phyloP scores from a whole-genome alignment of 108 stramenopile species.

The Schizochytrium sp. region DNA sequence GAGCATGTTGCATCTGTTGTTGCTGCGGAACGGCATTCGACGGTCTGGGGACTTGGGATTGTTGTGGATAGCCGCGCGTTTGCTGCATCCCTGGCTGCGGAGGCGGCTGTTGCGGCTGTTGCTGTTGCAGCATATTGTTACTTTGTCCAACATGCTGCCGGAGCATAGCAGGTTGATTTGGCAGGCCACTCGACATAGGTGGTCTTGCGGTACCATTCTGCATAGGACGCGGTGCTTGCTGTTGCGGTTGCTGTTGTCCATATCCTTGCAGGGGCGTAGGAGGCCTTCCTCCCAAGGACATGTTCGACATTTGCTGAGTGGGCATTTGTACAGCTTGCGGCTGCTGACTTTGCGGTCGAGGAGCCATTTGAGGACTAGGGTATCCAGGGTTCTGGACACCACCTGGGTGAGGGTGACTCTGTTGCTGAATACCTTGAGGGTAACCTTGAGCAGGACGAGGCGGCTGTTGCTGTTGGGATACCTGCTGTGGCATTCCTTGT shows the following conservation, averaged over 20 bases:
- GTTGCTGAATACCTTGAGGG: background rate
- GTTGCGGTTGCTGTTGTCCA: background rate
- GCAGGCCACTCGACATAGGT: background rate
- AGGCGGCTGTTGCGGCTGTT: background rate
- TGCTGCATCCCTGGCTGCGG: background rate
- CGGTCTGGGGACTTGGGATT: background rate
- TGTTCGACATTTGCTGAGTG: background rate
- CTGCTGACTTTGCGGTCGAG: no score
- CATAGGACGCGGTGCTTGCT: background rate
- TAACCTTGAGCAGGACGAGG: background rate
- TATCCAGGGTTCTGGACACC: background rate
- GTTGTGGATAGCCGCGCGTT: background rate
- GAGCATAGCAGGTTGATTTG: background rate
- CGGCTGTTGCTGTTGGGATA: background rate
- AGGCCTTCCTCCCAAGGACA: background rate
- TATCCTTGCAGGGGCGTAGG: background rate
- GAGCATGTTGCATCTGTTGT: constrained; percentile 8
- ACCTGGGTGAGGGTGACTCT: background rate
- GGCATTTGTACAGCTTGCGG: background rate
- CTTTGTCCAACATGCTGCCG: background rate
- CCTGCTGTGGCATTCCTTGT: background rate
- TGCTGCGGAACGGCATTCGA: background rate
- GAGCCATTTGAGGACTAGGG: background rate
- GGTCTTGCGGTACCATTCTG: constrained; percentile 9
- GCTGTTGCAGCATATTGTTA: background rate